Conservation (phyloP, 257 asterid genomes). For the Solanum chmielewskii region DNA sequence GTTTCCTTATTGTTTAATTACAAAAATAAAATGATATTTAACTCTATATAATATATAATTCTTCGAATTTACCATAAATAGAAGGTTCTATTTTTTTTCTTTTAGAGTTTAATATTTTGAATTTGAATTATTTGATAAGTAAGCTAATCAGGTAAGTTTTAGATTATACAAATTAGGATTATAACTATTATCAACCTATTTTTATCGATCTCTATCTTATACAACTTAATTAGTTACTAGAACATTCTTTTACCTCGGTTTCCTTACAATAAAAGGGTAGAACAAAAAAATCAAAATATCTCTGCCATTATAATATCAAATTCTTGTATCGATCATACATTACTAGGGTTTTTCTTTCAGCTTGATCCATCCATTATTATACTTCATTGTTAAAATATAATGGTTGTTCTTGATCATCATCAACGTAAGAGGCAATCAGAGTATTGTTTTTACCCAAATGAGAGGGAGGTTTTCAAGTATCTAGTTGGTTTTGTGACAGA, state of each 20-base stretch:
- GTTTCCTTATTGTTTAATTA: not conserved
- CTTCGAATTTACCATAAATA: not conserved
- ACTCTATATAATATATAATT: not conserved
- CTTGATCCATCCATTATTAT: not conserved
- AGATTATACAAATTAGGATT: not conserved
- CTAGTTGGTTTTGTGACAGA: not conserved
- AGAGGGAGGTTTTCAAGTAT: not conserved
- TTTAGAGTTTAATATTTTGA: too few species aligned
- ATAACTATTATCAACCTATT: too few species aligned
- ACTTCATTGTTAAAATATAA: too few species aligned
- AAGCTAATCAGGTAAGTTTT: too few species aligned
- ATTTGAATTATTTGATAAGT: too few species aligned
- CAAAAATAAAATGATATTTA: too few species aligned
- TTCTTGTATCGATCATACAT: not conserved
- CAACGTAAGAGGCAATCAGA: not conserved
- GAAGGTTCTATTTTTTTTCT: too few species aligned
- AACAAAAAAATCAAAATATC: too few species aligned
- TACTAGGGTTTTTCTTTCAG: not conserved
- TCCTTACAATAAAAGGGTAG: too few species aligned
- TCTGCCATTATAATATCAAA: not conserved
- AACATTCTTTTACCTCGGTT: not conserved
- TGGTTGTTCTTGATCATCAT: not conserved
- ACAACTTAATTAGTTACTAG: not conserved
- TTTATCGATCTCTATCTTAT: too few species aligned
- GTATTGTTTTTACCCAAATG: not conserved